Evolutionary conservation across 495 filamentous ascomycete species (phyloP).

Genomic region (Aspergillus biplanus): DNA sequence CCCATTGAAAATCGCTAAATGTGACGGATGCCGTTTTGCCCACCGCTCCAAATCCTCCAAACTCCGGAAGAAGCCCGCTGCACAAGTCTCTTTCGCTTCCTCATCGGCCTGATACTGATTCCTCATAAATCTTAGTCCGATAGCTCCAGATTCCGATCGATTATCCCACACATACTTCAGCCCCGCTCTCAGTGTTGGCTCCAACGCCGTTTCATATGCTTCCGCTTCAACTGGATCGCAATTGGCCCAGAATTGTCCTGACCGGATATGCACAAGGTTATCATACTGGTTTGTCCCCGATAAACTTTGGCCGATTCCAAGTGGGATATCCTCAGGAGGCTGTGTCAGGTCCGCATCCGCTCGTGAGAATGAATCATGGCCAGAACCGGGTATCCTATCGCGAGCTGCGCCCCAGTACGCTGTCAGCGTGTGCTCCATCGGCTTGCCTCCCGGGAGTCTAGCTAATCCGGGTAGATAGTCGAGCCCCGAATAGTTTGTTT

Average conservation of each 20-base stretch:
- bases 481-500: constrained; percentile 29
- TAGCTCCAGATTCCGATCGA: background rate
- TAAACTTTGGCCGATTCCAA: constrained; percentile 1
- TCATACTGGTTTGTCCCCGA: constrained; percentile 21
- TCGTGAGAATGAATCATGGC: constrained; percentile 15
- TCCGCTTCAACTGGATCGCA: background rate
- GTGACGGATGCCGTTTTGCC: constrained; percentile 26
- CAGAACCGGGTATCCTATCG: constrained; percentile 28
- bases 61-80: constrained; percentile 27
- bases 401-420: constrained; percentile 34
- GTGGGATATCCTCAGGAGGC: background rate
- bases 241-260: constrained; percentile 6
- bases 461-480: constrained; percentile 30
- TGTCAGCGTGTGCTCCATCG: constrained; percentile 20
- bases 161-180: constrained; percentile 1
- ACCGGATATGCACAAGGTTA: constrained; percentile 20
- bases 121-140: background rate
- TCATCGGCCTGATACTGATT: background rate
- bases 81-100: constrained; percentile 26
- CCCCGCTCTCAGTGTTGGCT: constrained; percentile 4
- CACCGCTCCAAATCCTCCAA: constrained; percentile 25
- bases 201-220: background rate
- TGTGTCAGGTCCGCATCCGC: background rate
- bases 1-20: constrained; percentile 28
- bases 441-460: constrained; percentile 9